These are phyloP conservation scores for Crucibulum laeve DNA, from an alignment of 768 basidiomycete species.

Conservation along the genomic window DNA sequence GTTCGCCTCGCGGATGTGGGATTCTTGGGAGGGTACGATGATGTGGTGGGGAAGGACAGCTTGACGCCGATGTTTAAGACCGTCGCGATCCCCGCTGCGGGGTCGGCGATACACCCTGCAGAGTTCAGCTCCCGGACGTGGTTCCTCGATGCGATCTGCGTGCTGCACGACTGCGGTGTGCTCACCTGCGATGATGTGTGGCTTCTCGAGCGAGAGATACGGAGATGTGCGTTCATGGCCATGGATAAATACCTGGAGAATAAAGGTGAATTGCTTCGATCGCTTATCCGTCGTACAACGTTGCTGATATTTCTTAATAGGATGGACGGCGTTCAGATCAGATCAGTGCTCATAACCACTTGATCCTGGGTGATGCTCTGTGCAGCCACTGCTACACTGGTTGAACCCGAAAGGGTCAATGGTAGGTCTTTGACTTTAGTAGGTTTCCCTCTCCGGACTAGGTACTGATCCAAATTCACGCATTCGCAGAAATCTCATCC, in stretches of 20 bases:
- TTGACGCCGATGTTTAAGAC: constrained; percentile 39
- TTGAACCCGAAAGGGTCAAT: no score
- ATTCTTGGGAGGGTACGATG: constrained; percentile 37
- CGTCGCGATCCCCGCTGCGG: constrained; percentile 30
- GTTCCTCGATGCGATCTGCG: constrained; percentile 42
- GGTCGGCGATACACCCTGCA: constrained; percentile 17
- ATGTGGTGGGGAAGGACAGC: constrained; percentile 36
- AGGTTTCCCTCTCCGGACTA: no score
- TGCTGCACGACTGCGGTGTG: constrained; percentile 44
- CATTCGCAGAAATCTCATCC: no score
- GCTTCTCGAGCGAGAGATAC: constrained; percentile 42
- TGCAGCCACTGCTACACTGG: no score
- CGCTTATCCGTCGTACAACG: background rate
- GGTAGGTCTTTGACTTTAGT: no score
- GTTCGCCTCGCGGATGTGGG: constrained; percentile 36
- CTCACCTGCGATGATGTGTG: constrained; percentile 44
- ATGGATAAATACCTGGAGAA: constrained; percentile 46
- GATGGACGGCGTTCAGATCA: constrained; percentile 16
- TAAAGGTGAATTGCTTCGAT: constrained; percentile 25
- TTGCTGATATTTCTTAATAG: constrained; percentile 6
- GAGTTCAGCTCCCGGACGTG: constrained; percentile 45
- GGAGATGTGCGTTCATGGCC: constrained; percentile 40
- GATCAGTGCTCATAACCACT: constrained; percentile 11
- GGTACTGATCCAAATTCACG: no score
- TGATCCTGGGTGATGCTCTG: background rate